Evolutionary conservation across 1,284 basidiomycete species (phyloP).

Genomic region (Vanrija pseudolonga): DNA sequence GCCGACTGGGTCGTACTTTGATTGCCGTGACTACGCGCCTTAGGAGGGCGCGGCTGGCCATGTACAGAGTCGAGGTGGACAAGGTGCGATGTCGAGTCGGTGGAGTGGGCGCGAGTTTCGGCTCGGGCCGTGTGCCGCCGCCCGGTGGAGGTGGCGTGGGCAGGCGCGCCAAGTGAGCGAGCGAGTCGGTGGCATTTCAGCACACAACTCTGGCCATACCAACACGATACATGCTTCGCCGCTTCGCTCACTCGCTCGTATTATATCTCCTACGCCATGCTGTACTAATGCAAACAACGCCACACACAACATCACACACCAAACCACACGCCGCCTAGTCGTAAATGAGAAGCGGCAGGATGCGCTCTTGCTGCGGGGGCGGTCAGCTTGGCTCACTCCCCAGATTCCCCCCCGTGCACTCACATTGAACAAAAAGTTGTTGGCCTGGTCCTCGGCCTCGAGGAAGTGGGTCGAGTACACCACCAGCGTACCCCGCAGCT

Average conservation of each 20-base stretch:
- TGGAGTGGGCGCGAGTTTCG: too few species aligned
- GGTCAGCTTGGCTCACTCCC: too few species aligned
- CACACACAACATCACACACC: too few species aligned
- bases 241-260: too few species aligned
- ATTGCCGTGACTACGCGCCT: not conserved
- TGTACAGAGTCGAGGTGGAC: not conserved
- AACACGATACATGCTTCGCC: too few species aligned
- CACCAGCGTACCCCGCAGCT: constrained; percentile 82
- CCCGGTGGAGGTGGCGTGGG: too few species aligned
- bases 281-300: too few species aligned
- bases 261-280: too few species aligned
- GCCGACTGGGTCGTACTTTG: not conserved
- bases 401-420: constrained; percentile 15
- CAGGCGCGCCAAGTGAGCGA: too few species aligned
- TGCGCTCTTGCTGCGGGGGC: constrained; percentile 61
- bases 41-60: not conserved
- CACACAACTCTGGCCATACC: too few species aligned
- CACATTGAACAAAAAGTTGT: constrained; percentile 84
- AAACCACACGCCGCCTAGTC: constrained; percentile 30
- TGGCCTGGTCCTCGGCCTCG: constrained; percentile 76
- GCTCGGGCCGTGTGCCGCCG: too few species aligned
- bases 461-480: constrained; percentile 76
- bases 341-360: constrained; percentile 50
- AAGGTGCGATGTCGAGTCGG: not conserved
- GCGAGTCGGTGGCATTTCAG: too few species aligned